Percentiles rank a stretch among this genome's conserved stretches.
These are phyloP conservation scores for Hypericum perforatum DNA, from an alignment of 345 rosid species.

Conservation along the genomic window DNA sequence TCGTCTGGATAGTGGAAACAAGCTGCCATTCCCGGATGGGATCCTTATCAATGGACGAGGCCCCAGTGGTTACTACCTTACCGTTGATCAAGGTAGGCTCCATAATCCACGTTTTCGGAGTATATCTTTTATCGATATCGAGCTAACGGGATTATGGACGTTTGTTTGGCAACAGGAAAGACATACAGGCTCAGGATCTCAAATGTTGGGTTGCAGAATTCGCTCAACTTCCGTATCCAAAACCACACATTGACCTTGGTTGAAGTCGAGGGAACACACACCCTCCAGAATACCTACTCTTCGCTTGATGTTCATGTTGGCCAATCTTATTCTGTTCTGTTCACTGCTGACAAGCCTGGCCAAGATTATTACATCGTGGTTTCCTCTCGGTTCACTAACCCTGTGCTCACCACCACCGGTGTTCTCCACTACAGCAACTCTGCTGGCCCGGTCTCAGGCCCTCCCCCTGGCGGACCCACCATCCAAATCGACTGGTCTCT, in stretches of 20 bases:
- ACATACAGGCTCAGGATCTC: conserved; percentile 85
- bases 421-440: conserved; percentile 87
- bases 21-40: conserved; percentile 68
- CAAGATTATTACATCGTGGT: conserved; percentile 71
- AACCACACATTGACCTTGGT: conserved; percentile 75
- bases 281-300: conserved; percentile 53
- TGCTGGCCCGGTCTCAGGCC: conserved; percentile 54
- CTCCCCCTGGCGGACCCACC: conserved; percentile 71
- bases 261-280: conserved; percentile 93
- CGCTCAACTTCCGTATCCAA: conserved; percentile 79
- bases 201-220: conserved; percentile 61
- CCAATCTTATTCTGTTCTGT: conserved; percentile 78
- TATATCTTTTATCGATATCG: too few relatives aligned
- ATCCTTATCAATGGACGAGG: conserved; percentile 90
- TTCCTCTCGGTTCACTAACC: conserved; percentile 62
- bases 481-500: conserved; percentile 45
- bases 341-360: conserved; percentile 68
- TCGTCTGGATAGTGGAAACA: conserved; percentile 48
- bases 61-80: conserved; percentile 46
- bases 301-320: conserved; percentile 84
- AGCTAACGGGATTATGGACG: too few relatives aligned
- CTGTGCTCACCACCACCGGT: conserved; percentile 63
- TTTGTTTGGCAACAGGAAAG: conserved; percentile 33
- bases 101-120: neutral
- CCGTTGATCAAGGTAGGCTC: conserved; percentile 62